phyloP scores from a whole-genome alignment of 495 filamentous ascomycete species.

The Aspergillus nidulans region DNA sequence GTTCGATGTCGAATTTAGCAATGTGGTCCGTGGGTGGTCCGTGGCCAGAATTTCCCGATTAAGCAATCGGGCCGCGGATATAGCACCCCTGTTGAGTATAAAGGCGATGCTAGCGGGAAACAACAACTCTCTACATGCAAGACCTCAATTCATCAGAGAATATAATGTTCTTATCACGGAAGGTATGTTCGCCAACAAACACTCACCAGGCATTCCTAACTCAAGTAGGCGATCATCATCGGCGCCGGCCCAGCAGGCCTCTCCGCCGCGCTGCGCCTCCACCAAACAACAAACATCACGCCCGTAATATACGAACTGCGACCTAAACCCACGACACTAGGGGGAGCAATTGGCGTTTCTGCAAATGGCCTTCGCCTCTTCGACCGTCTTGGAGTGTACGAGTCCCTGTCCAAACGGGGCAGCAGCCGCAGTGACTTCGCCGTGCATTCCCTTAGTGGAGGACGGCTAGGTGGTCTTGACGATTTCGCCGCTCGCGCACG shows the following conservation, averaged over 20 bases:
- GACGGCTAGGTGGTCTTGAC: constrained; percentile 16
- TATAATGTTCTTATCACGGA: too few relatives aligned
- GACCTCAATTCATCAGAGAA: too few relatives aligned
- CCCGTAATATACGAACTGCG: constrained; percentile 31
- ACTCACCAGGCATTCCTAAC: too few relatives aligned
- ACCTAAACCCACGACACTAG: constrained; percentile 34
- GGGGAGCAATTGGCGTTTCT: constrained; percentile 43
- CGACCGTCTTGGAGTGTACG: constrained; percentile 31
- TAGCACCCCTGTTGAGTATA: too few relatives aligned
- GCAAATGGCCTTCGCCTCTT: constrained; percentile 48
- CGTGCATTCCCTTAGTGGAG: constrained; percentile 28
- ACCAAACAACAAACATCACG: constrained; percentile 24
- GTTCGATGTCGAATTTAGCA: too few relatives aligned
- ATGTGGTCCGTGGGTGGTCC: too few relatives aligned
- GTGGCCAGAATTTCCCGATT: too few relatives aligned
- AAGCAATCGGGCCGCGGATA: too few relatives aligned
- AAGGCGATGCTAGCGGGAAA: too few relatives aligned
- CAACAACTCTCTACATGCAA: too few relatives aligned
- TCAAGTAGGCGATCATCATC: constrained; percentile 21
- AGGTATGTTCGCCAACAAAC: too few relatives aligned
- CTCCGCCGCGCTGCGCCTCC: constrained; percentile 23
- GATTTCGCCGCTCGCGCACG: constrained; percentile 19
- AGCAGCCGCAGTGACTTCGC: constrained; percentile 19
- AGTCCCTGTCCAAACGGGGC: constrained; percentile 24
- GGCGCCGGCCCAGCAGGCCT: constrained; percentile 22